Percentiles rank a stretch among this genome's conserved stretches.
These are phyloP conservation scores for Dactylellina leptospora DNA, from an alignment of 2,329 filamentous ascomycete genomes.

Conservation along the genomic window DNA sequence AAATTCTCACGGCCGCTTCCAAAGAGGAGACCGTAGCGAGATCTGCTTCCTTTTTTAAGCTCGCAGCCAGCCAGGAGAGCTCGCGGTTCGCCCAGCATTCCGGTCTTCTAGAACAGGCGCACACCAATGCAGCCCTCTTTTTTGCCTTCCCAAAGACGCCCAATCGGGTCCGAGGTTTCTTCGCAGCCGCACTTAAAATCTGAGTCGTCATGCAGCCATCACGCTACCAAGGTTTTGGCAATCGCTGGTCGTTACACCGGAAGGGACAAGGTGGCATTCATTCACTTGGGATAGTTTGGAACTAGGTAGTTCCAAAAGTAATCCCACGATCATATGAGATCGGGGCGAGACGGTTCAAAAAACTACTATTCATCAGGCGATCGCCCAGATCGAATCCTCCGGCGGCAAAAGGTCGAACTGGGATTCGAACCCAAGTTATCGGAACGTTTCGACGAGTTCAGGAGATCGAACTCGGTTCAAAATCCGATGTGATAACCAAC, in stretches of 20 bases:
- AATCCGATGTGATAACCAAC: conserved; percentile 51
- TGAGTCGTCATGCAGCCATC: too few species aligned
- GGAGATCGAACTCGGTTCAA: conserved; percentile 19
- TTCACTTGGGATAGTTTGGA: too few species aligned
- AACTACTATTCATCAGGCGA: too few species aligned
- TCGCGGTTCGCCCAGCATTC: not conserved
- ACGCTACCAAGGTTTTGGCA: too few species aligned
- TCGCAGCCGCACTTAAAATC: conserved; percentile 34
- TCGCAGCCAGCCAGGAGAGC: not conserved
- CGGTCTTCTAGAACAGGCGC: conserved; percentile 22
- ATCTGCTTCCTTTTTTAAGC: not conserved
- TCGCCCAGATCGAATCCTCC: too few species aligned
- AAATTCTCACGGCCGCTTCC: not conserved
- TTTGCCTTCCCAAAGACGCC: not conserved
- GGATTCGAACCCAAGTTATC: conserved; percentile 45
- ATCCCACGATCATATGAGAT: too few species aligned
- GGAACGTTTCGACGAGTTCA: conserved; percentile 31
- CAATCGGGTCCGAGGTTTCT: conserved; percentile 18
- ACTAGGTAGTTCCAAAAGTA: too few species aligned
- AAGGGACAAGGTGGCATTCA: too few species aligned
- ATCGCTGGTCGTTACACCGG: too few species aligned
- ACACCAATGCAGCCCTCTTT: conserved; percentile 26
- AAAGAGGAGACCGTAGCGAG: conserved; percentile 2
- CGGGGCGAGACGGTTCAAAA: too few species aligned
- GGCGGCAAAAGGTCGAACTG: conserved; percentile 38